These are phyloP conservation scores for Geranium incanum DNA, from an alignment of 441 rosid genomes.

Conservation along the genomic window DNA sequence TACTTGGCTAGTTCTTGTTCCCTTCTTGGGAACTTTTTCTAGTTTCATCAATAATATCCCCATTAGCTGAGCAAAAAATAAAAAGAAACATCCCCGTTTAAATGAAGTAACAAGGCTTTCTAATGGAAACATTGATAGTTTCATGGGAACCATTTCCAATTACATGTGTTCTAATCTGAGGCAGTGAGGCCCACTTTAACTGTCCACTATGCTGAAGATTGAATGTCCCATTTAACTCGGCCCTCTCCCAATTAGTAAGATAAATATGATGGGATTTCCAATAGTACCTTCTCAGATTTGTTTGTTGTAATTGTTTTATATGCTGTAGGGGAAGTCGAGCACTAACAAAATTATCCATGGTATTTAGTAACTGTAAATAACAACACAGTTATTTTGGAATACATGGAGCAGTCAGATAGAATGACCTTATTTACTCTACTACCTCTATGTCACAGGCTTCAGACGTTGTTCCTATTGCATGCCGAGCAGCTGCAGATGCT, in stretches of 20 bases:
- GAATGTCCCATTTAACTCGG: neutral
- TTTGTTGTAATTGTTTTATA: neutral
- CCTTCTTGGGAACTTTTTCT: too few species aligned
- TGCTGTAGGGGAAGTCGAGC: neutral
- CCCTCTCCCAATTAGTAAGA: neutral
- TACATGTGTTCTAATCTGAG: neutral
- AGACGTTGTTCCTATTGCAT: constrained; percentile 96
- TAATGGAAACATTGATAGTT: too few species aligned
- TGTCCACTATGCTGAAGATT: too few species aligned
- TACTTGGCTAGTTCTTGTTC: too few species aligned
- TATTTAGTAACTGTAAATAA: neutral
- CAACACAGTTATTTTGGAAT: neutral
- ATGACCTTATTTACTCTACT: constrained; percentile 3
- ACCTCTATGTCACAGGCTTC: constrained; percentile 53
- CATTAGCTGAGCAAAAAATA: too few species aligned
- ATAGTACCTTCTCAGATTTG: neutral
- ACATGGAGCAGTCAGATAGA: neutral
- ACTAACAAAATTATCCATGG: neutral
- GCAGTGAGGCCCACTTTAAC: too few species aligned
- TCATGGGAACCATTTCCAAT: too few species aligned
- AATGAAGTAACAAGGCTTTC: too few species aligned
- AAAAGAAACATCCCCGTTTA: too few species aligned
- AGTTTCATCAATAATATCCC: too few species aligned
- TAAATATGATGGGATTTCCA: neutral
- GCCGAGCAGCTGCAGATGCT: constrained; percentile 99